Percentiles rank a stretch among this genome's conserved stretches.
phyloP scores from a whole-genome alignment of 352 stramenopile species.

The Blastocystis sp. region DNA sequence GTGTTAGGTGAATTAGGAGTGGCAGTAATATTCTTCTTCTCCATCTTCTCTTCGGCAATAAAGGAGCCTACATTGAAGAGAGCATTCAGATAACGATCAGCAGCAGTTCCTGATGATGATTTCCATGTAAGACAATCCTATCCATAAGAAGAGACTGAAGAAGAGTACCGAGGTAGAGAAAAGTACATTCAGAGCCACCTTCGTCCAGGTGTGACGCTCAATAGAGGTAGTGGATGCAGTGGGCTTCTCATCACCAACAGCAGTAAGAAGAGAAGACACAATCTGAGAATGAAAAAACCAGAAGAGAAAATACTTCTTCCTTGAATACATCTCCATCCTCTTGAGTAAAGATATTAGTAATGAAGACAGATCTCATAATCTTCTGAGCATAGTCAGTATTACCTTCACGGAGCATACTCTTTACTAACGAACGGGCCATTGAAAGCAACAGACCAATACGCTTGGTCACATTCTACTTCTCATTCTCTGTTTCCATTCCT shows the following conservation, averaged over 20 bases:
- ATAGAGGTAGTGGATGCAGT: neutral
- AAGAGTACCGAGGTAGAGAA: neutral
- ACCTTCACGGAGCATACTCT: slow-evolving; percentile 56
- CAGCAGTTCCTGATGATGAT: neutral
- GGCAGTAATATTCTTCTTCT: neutral
- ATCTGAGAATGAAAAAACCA: neutral
- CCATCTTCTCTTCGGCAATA: neutral
- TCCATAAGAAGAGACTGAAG: neutral
- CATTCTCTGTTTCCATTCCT: neutral
- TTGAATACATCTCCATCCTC: slow-evolving; percentile 49
- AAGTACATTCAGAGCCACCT: slow-evolving; percentile 53
- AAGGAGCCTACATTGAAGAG: slow-evolving; percentile 15
- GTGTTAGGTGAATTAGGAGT: neutral
- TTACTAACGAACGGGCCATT: slow-evolving; percentile 54
- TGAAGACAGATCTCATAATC: slow-evolving; percentile 49
- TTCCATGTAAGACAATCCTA: slow-evolving; percentile 58
- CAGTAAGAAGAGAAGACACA: slow-evolving; percentile 48
- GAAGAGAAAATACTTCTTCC: neutral
- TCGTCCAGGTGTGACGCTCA: neutral
- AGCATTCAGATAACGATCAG: slow-evolving; percentile 47
- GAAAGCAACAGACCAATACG: slow-evolving; percentile 42
- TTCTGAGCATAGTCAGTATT: slow-evolving; percentile 52
- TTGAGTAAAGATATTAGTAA: slow-evolving; percentile 62
- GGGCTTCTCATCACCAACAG: slow-evolving; percentile 41
- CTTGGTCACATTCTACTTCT: slow-evolving; percentile 32